Base-by-base conservation (phyloP, 495 filamentous ascomycete genomes). In the Hypoxylon intermedium region DNA sequence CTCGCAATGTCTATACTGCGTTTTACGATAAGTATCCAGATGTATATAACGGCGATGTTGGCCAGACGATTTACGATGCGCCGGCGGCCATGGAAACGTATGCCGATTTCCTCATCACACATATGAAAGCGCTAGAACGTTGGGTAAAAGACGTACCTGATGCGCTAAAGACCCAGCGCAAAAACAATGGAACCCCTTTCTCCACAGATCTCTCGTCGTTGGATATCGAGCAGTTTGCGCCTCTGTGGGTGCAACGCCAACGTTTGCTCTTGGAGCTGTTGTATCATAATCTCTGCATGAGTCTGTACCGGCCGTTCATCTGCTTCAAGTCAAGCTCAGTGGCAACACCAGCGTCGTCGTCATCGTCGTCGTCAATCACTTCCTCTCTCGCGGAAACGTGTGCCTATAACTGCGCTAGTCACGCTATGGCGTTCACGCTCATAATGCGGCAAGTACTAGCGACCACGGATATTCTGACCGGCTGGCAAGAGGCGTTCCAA, bases 401-500 rank as follows among this genome's bases (percentile, higher is more conserved):
- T 36, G 74, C 76, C 1, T 61, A 69, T 1, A 59, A 53, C 18
- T 81, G 79, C 51, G 75, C 69, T 41, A 63, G 60, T 13, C 82
- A 85, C 56, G 81, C 81, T 5, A 77, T 82, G 18, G 70, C 75
- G 5, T 56, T 78, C n/a, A 84, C 79, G 1, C 66, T 71, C 11
- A 81, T 84, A 5, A 74, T 77, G 23, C 74, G 80, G 48, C 82
- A 86, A 53, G 62, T 79, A 1, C 60, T 85, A 6, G 62, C 68
- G 0, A 65, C 71, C 16, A 82, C 79, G 4, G 60, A 69, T 11
- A 60, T 83, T 38, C 69, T 85, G 0, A 61, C 63, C 7, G 79
- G 81, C 3, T 83, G 79, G 77, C 72, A 79, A 50, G 77, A 82
- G 54, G 74, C 70, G 1, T 84, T 79, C 37, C 77, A 80, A 19